A percentile compares a stretch with the other conserved stretches of the same genome.
Conservation (phyloP, 805 yeast genomes). For the Metschnikowia lunata region DNA sequence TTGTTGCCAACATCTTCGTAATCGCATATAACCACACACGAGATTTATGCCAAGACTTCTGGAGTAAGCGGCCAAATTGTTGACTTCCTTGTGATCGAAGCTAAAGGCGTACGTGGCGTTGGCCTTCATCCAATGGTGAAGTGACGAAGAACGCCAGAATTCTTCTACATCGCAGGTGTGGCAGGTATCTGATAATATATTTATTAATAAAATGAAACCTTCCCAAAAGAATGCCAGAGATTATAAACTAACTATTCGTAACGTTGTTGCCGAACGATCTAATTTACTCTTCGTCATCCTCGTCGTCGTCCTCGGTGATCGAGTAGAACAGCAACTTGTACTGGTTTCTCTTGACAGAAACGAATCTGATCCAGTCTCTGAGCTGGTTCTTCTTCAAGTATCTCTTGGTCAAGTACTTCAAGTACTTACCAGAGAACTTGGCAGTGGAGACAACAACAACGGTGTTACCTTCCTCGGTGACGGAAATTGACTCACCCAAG, state of each 20-base stretch:
- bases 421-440: conserved; percentile 99
- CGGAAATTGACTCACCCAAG: conserved; percentile 92
- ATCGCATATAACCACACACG: too few relatives aligned
- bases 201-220: conserved; percentile 5
- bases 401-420: conserved; percentile 99
- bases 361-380: conserved; percentile 99
- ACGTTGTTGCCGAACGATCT: conserved; percentile 1
- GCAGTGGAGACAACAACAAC: conserved; percentile 86
- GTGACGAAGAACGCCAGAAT: too few relatives aligned
- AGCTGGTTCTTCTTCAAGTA: conserved; percentile 99
- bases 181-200: conserved; percentile 2
- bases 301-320: conserved; percentile 87
- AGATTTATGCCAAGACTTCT: too few relatives aligned
- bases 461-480: conserved; percentile 81
- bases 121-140: too few relatives aligned
- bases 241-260: conserved; percentile 6
- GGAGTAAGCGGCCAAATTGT: too few relatives aligned
- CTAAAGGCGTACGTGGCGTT: too few relatives aligned
- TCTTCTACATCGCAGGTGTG: background rate
- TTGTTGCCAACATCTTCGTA: too few relatives aligned
- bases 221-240: conserved; percentile 7
- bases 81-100: too few relatives aligned
- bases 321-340: conserved; percentile 99
- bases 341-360: conserved; percentile 89
- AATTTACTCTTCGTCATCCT: conserved; percentile 54